Evolutionary conservation across 148 eudicot genomes (phyloP).

Genomic region (Gaultheria prostrata): DNA sequence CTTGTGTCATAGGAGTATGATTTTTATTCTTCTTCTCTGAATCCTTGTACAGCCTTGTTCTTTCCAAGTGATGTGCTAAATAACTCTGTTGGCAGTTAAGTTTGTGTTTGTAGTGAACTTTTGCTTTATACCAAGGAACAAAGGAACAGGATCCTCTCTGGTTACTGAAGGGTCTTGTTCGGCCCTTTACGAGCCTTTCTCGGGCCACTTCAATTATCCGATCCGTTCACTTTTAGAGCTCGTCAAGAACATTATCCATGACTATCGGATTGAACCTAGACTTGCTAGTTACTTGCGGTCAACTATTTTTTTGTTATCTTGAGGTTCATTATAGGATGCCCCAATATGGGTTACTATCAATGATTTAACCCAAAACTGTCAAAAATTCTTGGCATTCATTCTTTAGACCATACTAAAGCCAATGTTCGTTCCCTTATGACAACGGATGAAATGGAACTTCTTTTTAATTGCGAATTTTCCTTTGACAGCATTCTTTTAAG

Average conservation of each 20-base stretch:
- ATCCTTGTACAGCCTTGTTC: not conserved
- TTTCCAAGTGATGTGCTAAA: not conserved
- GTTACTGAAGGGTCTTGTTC: not conserved
- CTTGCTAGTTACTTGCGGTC: too few relatives aligned
- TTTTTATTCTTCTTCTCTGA: not conserved
- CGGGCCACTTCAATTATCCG: too few relatives aligned
- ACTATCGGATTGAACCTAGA: not conserved
- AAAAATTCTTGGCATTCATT: too few relatives aligned
- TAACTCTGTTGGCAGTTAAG: not conserved
- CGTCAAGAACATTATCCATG: not conserved
- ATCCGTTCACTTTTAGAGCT: not conserved
- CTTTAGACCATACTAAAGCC: not conserved
- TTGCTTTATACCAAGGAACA: not conserved
- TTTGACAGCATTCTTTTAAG: too few relatives aligned
- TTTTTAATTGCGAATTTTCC: too few relatives aligned
- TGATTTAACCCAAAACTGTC: too few relatives aligned
- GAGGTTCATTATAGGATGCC: too few relatives aligned
- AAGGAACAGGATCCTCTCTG: not conserved
- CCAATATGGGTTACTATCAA: too few relatives aligned
- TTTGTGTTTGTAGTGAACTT: not conserved
- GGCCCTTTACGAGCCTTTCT: not conserved
- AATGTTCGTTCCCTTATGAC: too few relatives aligned
- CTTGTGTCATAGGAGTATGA: not conserved
- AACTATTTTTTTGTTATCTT: too few relatives aligned
- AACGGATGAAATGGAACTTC: too few relatives aligned